A percentile compares a stretch with the other conserved stretches of the same genome.
phyloP scores from a whole-genome alignment of 805 yeast genomes.

The Cyberlindnera galapagoensis region DNA sequence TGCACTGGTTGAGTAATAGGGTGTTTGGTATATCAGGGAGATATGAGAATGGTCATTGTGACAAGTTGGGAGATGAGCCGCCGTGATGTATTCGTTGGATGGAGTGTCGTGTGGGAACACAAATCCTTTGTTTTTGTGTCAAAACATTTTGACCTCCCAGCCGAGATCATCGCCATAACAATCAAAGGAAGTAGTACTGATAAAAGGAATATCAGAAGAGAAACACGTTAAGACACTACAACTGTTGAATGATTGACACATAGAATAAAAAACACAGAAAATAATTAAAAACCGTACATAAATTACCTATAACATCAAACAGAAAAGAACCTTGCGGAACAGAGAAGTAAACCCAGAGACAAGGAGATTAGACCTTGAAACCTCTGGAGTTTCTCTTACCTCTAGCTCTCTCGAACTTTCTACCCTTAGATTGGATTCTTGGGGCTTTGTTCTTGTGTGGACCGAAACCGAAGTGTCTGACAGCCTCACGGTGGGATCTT shows the following conservation, averaged over 20 bases:
- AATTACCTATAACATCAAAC: slow-evolving; percentile 10
- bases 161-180: too few relatives aligned
- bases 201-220: too few relatives aligned
- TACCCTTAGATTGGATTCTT: slow-evolving; percentile 93
- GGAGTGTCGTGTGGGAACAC: too few relatives aligned
- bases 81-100: too few relatives aligned
- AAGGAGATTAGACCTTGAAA: slow-evolving; percentile 88
- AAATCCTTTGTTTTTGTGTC: too few relatives aligned
- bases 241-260: slow-evolving; percentile 1
- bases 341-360: not conserved
- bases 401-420: slow-evolving; percentile 99
- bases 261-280: not conserved
- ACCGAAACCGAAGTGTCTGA: slow-evolving; percentile 99
- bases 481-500: slow-evolving; percentile 98
- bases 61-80: too few relatives aligned
- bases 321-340: not conserved
- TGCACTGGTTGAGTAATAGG: too few relatives aligned
- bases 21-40: too few relatives aligned
- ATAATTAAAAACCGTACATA: slow-evolving; percentile 16
- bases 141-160: too few relatives aligned
- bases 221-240: too few relatives aligned
- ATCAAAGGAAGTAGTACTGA: too few relatives aligned
- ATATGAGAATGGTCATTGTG: too few relatives aligned
- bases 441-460: slow-evolving; percentile 99
- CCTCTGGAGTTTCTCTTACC: slow-evolving; percentile 99